Evolutionary conservation across 1,284 basidiomycete genomes (phyloP).

Genomic region (Golubevia pallescens): DNA sequence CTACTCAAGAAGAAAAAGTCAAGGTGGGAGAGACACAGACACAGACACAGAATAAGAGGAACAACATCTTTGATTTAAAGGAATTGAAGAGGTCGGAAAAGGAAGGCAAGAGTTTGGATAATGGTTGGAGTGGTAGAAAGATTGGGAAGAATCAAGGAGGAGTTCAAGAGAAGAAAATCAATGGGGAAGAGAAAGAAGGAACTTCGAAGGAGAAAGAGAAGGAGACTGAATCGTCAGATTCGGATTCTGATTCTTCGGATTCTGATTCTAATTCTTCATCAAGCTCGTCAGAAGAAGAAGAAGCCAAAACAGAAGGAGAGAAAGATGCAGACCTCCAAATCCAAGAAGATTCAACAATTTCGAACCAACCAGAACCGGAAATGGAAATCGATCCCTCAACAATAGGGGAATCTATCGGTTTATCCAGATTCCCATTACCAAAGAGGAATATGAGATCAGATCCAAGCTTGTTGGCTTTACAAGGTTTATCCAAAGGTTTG

Average conservation of each 20-base stretch:
- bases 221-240: conserved; percentile 3
- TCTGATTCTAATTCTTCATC: conserved; percentile 11
- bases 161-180: neutral
- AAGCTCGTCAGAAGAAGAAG: conserved; percentile 6
- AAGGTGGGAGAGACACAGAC: too few relatives aligned
- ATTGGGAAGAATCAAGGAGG: conserved; percentile 1
- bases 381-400: neutral
- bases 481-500: conserved; percentile 47
- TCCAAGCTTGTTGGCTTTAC: conserved; percentile 30
- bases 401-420: neutral
- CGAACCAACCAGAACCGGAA: neutral
- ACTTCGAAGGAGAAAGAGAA: neutral
- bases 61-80: conserved; percentile 14
- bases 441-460: conserved; percentile 18
- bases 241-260: conserved; percentile 11
- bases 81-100: neutral
- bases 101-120: too few relatives aligned
- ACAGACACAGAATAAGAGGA: conserved; percentile 26
- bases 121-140: too few relatives aligned
- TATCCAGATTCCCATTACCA: conserved; percentile 8
- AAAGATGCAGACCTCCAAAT: neutral
- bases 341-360: neutral
- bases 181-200: neutral
- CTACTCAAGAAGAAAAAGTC: conserved; percentile 13
- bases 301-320: neutral